These are phyloP conservation scores for Boletus pseudopeckii DNA, from an alignment of 768 basidiomycete genomes.

Conservation along the genomic window DNA sequence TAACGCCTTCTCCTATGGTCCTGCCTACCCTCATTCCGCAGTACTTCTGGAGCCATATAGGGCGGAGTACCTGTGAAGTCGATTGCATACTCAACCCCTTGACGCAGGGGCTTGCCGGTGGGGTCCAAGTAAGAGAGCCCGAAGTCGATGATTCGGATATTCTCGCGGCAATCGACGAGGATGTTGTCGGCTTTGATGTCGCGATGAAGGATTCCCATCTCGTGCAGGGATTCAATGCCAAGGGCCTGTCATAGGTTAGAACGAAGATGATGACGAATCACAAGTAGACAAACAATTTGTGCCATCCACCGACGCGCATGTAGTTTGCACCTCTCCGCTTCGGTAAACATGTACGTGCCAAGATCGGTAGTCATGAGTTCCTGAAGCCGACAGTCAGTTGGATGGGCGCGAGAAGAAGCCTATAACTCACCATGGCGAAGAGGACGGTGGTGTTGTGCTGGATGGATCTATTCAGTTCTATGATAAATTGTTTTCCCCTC, in stretches of 20 bases:
- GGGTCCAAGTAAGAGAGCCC: slow-evolving; percentile 32
- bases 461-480: slow-evolving; percentile 37
- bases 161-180: slow-evolving; percentile 44
- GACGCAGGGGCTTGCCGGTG: slow-evolving; percentile 9
- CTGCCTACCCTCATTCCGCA: slow-evolving; percentile 24
- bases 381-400: slow-evolving; percentile 20
- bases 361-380: slow-evolving; percentile 41
- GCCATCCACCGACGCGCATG: slow-evolving; percentile 39
- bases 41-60: slow-evolving; percentile 43
- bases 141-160: slow-evolving; percentile 42
- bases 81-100: slow-evolving; percentile 13
- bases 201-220: slow-evolving; percentile 61
- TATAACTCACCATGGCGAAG: slow-evolving; percentile 40
- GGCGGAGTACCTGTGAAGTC: slow-evolving; percentile 34
- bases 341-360: slow-evolving; percentile 23
- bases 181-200: slow-evolving; percentile 72
- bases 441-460: slow-evolving; percentile 29
- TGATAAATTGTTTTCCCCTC: slow-evolving; percentile 35
- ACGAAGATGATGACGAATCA: background rate
- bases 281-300: slow-evolving; percentile 33
- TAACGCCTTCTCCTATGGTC: slow-evolving; percentile 19
- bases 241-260: slow-evolving; percentile 30
- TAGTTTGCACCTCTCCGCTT: slow-evolving; percentile 21
- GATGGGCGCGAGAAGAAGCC: background rate
- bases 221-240: slow-evolving; percentile 46